Evolutionary conservation across 371 early-diverging fungal species (phyloP).

Genomic region (Thermomucor indicae-seudaticae): DNA sequence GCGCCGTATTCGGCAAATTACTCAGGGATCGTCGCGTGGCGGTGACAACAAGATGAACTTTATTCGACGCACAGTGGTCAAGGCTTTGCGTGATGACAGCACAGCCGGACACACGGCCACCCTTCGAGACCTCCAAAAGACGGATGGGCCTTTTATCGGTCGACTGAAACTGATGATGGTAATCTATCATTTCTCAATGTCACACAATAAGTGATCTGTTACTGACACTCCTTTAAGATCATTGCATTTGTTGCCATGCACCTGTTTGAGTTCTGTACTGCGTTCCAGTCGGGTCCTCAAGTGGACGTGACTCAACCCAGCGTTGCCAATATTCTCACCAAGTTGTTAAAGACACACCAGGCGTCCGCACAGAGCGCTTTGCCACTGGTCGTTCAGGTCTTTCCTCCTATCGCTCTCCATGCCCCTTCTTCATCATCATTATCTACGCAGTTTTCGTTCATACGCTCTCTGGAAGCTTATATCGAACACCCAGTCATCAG

Average conservation of each 20-base stretch:
- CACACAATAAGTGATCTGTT: not conserved
- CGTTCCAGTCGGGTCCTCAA: conserved; percentile 43
- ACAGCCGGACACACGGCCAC: conserved; percentile 5
- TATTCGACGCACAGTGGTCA: conserved; percentile 43
- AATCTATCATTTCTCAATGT: not conserved
- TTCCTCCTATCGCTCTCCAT: conserved; percentile 57
- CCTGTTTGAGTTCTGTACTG: conserved; percentile 66
- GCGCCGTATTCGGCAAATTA: conserved; percentile 17
- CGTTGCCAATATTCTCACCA: conserved; percentile 36
- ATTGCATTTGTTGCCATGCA: conserved; percentile 73
- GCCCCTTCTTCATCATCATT: conserved; percentile 19
- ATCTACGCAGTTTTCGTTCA: conserved; percentile 27
- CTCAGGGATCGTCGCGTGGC: conserved; percentile 1
- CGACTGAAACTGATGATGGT: conserved; percentile 45
- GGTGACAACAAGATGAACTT: conserved; percentile 19
- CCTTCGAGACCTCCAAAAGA: conserved; percentile 25
- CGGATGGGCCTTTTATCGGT: conserved; percentile 44
- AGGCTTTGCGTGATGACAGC: conserved; percentile 39
- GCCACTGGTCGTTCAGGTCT: conserved; percentile 59
- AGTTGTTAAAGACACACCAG: conserved; percentile 42
- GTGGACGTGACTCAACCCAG: conserved; percentile 42
- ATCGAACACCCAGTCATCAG: conserved; percentile 58
- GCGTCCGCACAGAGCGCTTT: conserved; percentile 29
- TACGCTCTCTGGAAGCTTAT: conserved; percentile 35
- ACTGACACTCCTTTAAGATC: conserved; percentile 2